Conservation (phyloP, 495 filamentous ascomycete genomes). For the Aspergillus carlsbadensis region DNA sequence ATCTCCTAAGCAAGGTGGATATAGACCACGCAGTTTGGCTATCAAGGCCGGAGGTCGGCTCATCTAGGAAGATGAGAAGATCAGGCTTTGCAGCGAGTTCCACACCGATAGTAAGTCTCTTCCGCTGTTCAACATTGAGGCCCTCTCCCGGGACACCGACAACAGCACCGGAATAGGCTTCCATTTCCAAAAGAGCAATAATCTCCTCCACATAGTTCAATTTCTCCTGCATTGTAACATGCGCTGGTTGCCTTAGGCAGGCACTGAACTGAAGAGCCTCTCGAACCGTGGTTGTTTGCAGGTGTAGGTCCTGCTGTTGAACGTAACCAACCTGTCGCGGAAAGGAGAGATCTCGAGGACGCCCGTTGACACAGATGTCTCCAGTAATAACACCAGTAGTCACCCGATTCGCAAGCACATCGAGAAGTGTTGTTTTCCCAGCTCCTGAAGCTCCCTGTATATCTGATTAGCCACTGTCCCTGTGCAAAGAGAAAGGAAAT, state of each 20-base stretch:
- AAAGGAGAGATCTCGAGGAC: constrained; percentile 71
- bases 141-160: constrained; percentile 55
- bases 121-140: constrained; percentile 88
- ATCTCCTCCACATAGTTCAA: constrained; percentile 90
- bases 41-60: constrained; percentile 86
- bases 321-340: constrained; percentile 93
- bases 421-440: constrained; percentile 65
- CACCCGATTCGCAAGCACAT: constrained; percentile 57
- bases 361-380: constrained; percentile 54
- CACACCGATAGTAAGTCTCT: constrained; percentile 84
- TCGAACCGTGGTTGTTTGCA: constrained; percentile 80
- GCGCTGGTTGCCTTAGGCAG: constrained; percentile 75
- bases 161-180: constrained; percentile 38
- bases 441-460: constrained; percentile 53
- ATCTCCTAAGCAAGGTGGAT: constrained; percentile 75
- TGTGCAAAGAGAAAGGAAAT: neutral
- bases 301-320: constrained; percentile 93
- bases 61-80: constrained; percentile 83
- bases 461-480: neutral
- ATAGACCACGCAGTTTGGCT: constrained; percentile 91
- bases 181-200: constrained; percentile 89
- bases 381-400: constrained; percentile 52
- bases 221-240: constrained; percentile 72
- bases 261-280: constrained; percentile 83
- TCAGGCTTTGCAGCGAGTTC: constrained; percentile 87